Base-by-base conservation (phyloP, 805 yeast genomes). In the Lachancea waltii region DNA sequence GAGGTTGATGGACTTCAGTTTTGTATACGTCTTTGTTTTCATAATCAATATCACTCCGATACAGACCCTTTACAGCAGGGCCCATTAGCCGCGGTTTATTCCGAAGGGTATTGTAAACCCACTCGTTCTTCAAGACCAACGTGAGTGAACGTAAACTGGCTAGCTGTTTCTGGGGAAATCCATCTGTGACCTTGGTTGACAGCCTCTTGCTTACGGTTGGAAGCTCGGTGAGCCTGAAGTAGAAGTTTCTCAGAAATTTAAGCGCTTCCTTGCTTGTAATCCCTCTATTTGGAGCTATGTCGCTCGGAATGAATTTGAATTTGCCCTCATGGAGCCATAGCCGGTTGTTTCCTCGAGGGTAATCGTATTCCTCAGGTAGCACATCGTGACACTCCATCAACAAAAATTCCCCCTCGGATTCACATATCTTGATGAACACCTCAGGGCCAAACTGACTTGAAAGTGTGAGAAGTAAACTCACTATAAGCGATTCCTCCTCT, bases 351-450 rank as follows among this genome's bases (percentile, higher is more conserved):
- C 53, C 50, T 11, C 58, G 49, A 0, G 79, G 68, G 36, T 58
- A 64, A 14, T 58, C 64, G 1, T 76, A 76, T 5, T 58, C 63
- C 4, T 60, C 59, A 0, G 79, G 77, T 2, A 76, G 41, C 2
- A 45, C 40, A 3, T 75, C 71, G 25, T 69, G 62, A 1, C 71
- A 66, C 43, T 75, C 79, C 7, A 72, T 65, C 31, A 79, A 50
- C 7, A 78, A 35, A 32, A 72, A 69, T 41, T 80, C 85, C 6
- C 79, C 75, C 32, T 74, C 81, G 1, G 69, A 65, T 48, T 78
- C 85, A 42, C 64, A 60, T 2, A 64, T 43, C 27, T 68, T 72
- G 4, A 75, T 63, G 48, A 61, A 73, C 2, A 73, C 36, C 66
- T 69, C 35, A 46, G 59, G 38, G 4, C 47, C 48, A 6, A 38